Conservation (phyloP, 208 protist genomes). For the Trypanosoma mega region DNA sequence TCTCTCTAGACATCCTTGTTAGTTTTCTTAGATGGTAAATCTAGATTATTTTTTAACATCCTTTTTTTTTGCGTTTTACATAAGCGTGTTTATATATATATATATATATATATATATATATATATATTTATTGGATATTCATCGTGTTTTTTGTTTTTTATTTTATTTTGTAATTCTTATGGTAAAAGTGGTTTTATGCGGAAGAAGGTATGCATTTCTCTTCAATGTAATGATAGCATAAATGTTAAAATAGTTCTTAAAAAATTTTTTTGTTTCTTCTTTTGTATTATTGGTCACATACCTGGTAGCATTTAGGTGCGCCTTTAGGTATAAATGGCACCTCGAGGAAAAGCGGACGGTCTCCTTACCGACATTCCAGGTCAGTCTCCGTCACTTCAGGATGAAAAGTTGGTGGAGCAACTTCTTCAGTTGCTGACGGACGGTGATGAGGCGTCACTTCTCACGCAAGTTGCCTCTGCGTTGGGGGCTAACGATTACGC, state of each 20-base stretch:
- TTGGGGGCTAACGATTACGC: slow-evolving; percentile 58
- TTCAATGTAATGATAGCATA: too few relatives aligned
- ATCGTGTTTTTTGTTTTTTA: background rate
- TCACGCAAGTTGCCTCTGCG: slow-evolving; percentile 42
- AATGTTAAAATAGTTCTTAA: too few relatives aligned
- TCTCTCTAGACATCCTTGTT: slow-evolving; percentile 1
- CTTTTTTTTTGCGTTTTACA: slow-evolving; percentile 6
- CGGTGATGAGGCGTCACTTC: slow-evolving; percentile 33
- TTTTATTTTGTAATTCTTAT: slow-evolving; percentile 13
- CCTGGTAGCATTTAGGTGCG: background rate
- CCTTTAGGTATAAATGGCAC: slow-evolving; percentile 21
- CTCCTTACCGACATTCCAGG: slow-evolving; percentile 8
- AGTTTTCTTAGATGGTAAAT: background rate
- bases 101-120: slow-evolving; percentile 5
- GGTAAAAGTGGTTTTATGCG: too few relatives aligned
- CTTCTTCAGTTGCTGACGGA: slow-evolving; percentile 24
- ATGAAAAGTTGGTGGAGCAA: slow-evolving; percentile 46
- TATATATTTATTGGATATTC: background rate
- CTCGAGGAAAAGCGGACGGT: slow-evolving; percentile 14
- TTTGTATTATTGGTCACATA: background rate
- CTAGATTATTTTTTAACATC: background rate
- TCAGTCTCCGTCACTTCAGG: slow-evolving; percentile 21
- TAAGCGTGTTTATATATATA: slow-evolving; percentile 1
- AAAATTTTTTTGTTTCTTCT: background rate
- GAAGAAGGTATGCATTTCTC: too few relatives aligned